Base-by-base conservation (phyloP, 768 basidiomycete species). In the Naganishia onofrii region DNA sequence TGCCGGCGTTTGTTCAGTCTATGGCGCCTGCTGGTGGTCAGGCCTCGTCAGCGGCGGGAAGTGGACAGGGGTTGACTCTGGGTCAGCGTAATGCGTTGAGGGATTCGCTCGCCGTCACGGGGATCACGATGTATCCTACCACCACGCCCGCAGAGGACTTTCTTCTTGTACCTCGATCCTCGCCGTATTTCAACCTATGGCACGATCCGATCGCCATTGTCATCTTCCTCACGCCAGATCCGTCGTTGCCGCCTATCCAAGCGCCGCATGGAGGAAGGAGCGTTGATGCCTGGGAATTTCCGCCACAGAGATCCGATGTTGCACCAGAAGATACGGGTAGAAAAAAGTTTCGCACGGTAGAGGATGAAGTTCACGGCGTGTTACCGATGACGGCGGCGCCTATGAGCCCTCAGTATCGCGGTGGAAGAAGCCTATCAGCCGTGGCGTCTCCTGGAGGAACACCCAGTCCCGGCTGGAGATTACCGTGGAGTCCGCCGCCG, bases 151-250 rank as follows among this genome's bases (percentile, higher is more conserved):
- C 88, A 9, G 90, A 93, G 75, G 92, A 96, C 75, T 92, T 90
- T 78, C 79, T 90, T 23, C 84, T 93, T 23, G 76, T 92, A n/a
- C 89, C 92, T 1, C 84, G 85, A 56, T 81, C 84, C 10, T 88
- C 77, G 64, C 91, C 91, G 4, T 89, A 92, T 79, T 89, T 88
- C 77, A 80, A 83, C 46, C 85, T 88, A 3, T 81, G 84, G 13
- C 88, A 84, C 77, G 90, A 93, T 74, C 89, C 91, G 0, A 82
- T 85, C 67, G 84, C 88, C 1, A 86, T 94, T 23, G 74, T 93
- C 55, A 76, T 89, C 54, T 78, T 90, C 2, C 84, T 86, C 0
- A 87, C 87, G 44, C 82, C 84, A 0, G 82, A 84, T 67, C 58
- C 60, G 5, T 55, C 52, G 0, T 75, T 80, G 5, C 76, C 81